These are phyloP conservation scores for Solanum arcanum DNA, from an alignment of 257 asterid species.

Conservation along the genomic window DNA sequence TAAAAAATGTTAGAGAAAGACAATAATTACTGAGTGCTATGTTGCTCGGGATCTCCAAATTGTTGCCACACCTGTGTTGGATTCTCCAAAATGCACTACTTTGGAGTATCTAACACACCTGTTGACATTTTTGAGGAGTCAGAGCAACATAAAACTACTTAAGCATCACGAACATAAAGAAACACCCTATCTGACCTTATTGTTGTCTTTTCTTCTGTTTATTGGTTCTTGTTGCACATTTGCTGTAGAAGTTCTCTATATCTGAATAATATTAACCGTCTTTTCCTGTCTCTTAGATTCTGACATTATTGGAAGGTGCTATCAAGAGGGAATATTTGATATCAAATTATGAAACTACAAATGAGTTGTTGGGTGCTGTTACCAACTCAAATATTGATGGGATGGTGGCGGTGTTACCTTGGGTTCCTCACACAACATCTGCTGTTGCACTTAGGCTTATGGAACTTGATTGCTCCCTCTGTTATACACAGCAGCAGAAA, in stretches of 20 bases:
- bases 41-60: not conserved
- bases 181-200: not conserved
- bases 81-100: not conserved
- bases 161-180: not conserved
- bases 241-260: not conserved
- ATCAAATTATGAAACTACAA: constrained; percentile 40
- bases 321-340: constrained; percentile 52
- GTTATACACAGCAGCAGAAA: constrained; percentile 35
- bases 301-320: constrained; percentile 53
- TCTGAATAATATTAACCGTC: not conserved
- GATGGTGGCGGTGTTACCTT: constrained; percentile 46
- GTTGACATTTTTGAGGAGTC: not conserved
- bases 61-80: not conserved
- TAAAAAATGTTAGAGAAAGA: not conserved
- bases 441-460: constrained; percentile 74
- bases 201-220: not conserved
- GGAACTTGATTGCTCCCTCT: constrained; percentile 67
- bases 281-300: constrained; percentile 23
- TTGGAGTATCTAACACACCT: not conserved
- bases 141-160: not conserved
- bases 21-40: not conserved
- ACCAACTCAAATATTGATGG: constrained; percentile 16
- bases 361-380: constrained; percentile 33
- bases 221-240: not conserved
- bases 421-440: constrained; percentile 70